Base-by-base conservation (phyloP, 441 rosid genomes). In the Pelargonium australe region DNA sequence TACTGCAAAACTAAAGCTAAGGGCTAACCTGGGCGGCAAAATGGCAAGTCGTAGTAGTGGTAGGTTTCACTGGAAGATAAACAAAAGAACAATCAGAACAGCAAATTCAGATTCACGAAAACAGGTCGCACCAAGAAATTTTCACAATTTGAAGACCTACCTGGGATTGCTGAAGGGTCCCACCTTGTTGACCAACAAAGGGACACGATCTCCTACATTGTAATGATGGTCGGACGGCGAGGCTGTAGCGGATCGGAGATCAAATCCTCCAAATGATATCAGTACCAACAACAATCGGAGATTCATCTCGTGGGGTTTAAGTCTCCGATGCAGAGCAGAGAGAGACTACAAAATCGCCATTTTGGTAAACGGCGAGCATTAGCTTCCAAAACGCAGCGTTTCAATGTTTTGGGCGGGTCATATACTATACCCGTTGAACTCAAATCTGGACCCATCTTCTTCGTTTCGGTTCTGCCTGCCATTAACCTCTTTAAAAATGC, bases 21-120 rank as follows among this genome's bases (percentile, higher is more conserved):
- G 71, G n/a, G 16, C 93, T 82, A 81, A 94, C 97, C 97, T 91
- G 89, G 89, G 64, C 44, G 76, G 80, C 97, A 94, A 66, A 89
- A 88, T 2, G 96, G 97, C 71, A 94, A 79, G 68, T 84, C 90
- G 61, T 88, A 87, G 77, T 83, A 94, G 44, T 69, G 79, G 73
- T 94, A 91, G n/a, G 95, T 88, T 86, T 85, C 98, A 76, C 96
- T 89, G 93, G 83, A 86, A 78, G 10, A 65, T 5, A 68, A 71
- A 12, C 40, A 43, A 53, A 58, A 13, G 8, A 11, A 73, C 69
- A 28, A 28, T 34, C 7, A 34, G 40, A 28, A 14, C 57, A 53
- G 47, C 23, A 41, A 17, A 17, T 17, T 4, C 17, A 16, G 31
- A 19, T 5, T 13, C n/a, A 41, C 7, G 6, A 13, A 66, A 44